Percentiles rank a stretch among this genome's conserved stretches.
Evolutionary conservation across 2,329 filamentous ascomycete genomes (phyloP).

Genomic region (Pseudocercospora fuligena): DNA sequence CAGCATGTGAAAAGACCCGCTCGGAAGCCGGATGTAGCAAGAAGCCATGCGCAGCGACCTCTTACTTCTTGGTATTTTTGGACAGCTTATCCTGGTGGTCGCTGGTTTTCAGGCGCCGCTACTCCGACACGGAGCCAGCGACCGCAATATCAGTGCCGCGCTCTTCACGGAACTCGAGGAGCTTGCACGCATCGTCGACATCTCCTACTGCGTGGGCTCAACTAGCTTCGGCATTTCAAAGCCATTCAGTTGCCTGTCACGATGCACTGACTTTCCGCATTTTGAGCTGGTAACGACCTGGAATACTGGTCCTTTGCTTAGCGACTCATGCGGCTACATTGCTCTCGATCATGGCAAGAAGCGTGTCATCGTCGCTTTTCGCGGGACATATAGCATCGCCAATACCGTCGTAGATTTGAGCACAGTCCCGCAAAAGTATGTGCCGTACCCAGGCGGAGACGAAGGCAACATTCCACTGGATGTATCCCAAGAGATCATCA

Average conservation of each 20-base stretch:
- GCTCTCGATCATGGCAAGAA: slow-evolving; percentile 75
- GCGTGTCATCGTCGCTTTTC: slow-evolving; percentile 83
- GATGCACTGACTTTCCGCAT: slow-evolving; percentile 80
- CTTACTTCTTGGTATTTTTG: slow-evolving; percentile 28
- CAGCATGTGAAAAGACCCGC: background rate
- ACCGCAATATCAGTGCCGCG: slow-evolving; percentile 57
- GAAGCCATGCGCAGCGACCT: slow-evolving; percentile 6
- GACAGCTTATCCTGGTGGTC: slow-evolving; percentile 30
- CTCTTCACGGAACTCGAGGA: slow-evolving; percentile 86
- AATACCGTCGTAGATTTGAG: slow-evolving; percentile 91
- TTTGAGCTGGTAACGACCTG: slow-evolving; percentile 83
- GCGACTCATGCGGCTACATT: slow-evolving; percentile 92
- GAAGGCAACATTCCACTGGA: slow-evolving; percentile 29
- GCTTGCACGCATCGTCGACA: slow-evolving; percentile 87
- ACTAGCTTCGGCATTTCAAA: slow-evolving; percentile 80
- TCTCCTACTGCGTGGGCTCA: slow-evolving; percentile 88
- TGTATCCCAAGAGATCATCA: slow-evolving; percentile 22
- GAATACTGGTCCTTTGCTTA: slow-evolving; percentile 85
- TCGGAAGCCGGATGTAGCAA: slow-evolving; percentile 3
- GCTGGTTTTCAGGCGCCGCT: slow-evolving; percentile 40
- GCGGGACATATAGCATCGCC: slow-evolving; percentile 90
- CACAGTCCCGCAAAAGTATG: slow-evolving; percentile 86
- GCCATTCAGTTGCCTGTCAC: slow-evolving; percentile 84
- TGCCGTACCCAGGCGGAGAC: slow-evolving; percentile 73
- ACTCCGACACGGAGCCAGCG: slow-evolving; percentile 37